Conservation (phyloP, 345 rosid species). For the Hibiscus mutabilis region DNA sequence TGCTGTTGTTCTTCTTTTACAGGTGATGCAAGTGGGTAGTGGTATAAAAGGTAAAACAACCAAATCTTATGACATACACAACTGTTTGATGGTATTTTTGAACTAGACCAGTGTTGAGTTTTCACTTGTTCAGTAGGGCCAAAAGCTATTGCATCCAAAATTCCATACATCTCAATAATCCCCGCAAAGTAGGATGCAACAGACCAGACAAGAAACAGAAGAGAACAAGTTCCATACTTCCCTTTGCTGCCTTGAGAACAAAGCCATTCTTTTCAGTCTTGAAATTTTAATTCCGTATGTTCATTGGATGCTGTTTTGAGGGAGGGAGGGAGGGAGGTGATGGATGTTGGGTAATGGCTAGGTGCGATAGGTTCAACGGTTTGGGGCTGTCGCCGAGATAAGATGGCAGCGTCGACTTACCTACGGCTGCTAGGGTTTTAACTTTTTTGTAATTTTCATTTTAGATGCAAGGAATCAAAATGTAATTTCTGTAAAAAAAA, state of each 20-base stretch:
- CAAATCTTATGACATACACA: neutral
- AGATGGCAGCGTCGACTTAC: too few relatives aligned
- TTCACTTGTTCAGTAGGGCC: constrained; percentile 53
- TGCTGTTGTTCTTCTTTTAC: too few relatives aligned
- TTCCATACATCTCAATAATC: constrained; percentile 65
- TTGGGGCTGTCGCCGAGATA: too few relatives aligned
- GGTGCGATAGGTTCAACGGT: too few relatives aligned
- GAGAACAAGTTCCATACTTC: neutral
- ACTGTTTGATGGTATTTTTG: neutral
- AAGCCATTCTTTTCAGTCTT: neutral
- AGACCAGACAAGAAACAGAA: constrained; percentile 6
- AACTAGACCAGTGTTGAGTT: constrained; percentile 52
- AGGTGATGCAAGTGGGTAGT: too few relatives aligned
- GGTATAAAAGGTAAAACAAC: neutral
- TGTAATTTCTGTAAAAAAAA: too few relatives aligned
- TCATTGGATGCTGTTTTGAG: neutral
- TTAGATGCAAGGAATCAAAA: too few relatives aligned
- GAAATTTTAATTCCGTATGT: neutral
- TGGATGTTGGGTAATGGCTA: too few relatives aligned
- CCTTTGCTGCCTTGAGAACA: neutral
- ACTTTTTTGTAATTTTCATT: too few relatives aligned
- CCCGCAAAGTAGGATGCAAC: constrained; percentile 31
- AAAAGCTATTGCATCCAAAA: constrained; percentile 56
- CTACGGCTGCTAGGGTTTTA: too few relatives aligned
- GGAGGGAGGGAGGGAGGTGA: too few relatives aligned